Base-by-base conservation (phyloP, 2,329 filamentous ascomycete genomes). In the Xylaria sp. region DNA sequence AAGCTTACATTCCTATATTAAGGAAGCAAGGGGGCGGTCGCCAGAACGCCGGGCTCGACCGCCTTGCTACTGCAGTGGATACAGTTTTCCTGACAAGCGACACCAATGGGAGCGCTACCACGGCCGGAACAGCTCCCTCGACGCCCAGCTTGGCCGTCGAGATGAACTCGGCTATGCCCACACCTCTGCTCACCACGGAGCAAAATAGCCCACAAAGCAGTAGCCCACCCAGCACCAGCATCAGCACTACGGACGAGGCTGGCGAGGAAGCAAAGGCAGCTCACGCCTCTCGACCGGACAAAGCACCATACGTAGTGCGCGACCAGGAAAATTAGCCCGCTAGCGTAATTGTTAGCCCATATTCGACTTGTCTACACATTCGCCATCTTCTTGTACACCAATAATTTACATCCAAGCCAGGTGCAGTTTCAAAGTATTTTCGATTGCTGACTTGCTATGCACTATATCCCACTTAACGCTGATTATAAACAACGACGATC, bases 161-260 rank as follows among this genome's bases (percentile, higher is more conserved):
- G 73, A 80, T 82, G 76, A 80, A 82, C 81, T 86, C 89, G 63
- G 83, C 84, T 10, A 86, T 87, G 0, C 88, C 90, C 9, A 91
- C 90, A 0, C 92, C 91, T 1, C 85, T 86, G 25, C 84, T 93
- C 63, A 92, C 90, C 1, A 90, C 87, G 73, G 90, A 91, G 74
- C 88, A 88, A 48, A 92, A 92, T 76, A 92, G 89, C 71, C 90
- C 90, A 1, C 88, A 90, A 74, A 92, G 88, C 78, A 90, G 84
- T 77, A 89, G 87, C 69, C 84, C 90, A 2, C 87, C 90, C 4
- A 92, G 90, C 78, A 88, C 89, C 2, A 88, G 85, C 72, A 84
- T 84, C 46, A 90, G 89, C 75, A 86, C 87, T 59, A 78, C 82
- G 15, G 84, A 82, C 28, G 80, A 81, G 37, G 74, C 76, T 8